phyloP scores from a whole-genome alignment of 2,329 filamentous ascomycete genomes.

The Dothistroma septosporum region DNA sequence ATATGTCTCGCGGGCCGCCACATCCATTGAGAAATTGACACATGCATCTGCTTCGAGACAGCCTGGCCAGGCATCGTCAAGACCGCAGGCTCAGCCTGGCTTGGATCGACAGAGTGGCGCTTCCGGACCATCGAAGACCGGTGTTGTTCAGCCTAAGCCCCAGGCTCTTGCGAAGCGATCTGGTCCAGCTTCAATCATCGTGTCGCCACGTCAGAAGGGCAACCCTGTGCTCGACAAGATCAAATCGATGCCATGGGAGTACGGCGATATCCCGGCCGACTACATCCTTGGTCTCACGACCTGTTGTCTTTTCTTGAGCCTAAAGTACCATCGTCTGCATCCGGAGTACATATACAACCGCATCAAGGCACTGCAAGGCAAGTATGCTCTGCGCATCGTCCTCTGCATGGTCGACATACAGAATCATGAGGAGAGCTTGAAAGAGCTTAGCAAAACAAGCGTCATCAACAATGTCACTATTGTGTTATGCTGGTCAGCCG shows the following conservation, averaged over 20 bases:
- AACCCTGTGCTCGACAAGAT: conserved; percentile 87
- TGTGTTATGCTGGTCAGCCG: conserved; percentile 88
- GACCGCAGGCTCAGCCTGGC: conserved; percentile 16
- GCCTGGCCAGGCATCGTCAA: conserved; percentile 5
- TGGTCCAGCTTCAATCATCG: conserved; percentile 73
- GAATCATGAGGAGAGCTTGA: conserved; percentile 85
- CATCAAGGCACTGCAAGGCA: conserved; percentile 76
- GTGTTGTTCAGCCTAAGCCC: conserved; percentile 67
- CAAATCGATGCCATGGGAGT: conserved; percentile 85
- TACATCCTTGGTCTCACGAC: conserved; percentile 84
- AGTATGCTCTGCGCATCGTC: conserved; percentile 81
- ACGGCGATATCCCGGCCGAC: conserved; percentile 92
- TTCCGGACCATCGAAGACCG: conserved; percentile 19
- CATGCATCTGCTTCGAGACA: conserved; percentile 10
- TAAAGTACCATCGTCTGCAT: conserved; percentile 96
- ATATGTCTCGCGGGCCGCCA: conserved; percentile 20
- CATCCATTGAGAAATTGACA: conserved; percentile 16
- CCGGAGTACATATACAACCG: conserved; percentile 97
- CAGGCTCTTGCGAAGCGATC: conserved; percentile 69
- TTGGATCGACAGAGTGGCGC: conserved; percentile 23
- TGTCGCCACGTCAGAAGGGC: conserved; percentile 88
- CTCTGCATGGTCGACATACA: conserved; percentile 91
- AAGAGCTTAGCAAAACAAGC: conserved; percentile 87
- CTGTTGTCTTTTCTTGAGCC: conserved; percentile 84
- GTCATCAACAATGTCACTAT: conserved; percentile 89